Conservation (phyloP, 768 basidiomycete species). For the Pleurotus tuoliensis region DNA sequence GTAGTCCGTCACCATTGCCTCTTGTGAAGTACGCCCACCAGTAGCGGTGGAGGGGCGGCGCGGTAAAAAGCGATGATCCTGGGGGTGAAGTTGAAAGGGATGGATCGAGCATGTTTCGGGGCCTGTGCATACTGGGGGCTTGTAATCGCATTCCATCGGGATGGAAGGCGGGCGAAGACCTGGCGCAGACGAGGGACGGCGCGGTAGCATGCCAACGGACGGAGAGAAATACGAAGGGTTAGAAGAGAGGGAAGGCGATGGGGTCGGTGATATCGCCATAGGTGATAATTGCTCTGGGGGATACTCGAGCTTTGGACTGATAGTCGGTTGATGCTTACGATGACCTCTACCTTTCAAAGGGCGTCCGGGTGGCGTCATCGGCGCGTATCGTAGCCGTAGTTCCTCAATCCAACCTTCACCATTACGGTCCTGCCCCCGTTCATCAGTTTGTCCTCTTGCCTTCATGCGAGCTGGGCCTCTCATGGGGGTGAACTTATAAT, state of each 20-base stretch:
- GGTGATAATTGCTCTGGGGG: not conserved
- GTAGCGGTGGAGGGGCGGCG: conserved; percentile 32
- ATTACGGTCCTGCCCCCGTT: conserved; percentile 13
- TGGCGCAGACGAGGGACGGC: conserved; percentile 3
- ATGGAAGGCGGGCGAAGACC: conserved; percentile 9
- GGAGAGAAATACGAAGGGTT: not conserved
- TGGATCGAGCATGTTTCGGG: conserved; percentile 10
- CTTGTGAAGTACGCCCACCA: conserved; percentile 7
- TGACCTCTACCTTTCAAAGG: not conserved
- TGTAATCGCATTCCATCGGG: conserved; percentile 11
- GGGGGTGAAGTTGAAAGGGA: conserved; percentile 19
- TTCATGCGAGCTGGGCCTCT: conserved; percentile 30
- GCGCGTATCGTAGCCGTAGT: not conserved
- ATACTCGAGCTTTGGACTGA: not conserved
- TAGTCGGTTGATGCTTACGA: not conserved
- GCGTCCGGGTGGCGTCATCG: not conserved
- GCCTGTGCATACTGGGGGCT: conserved; percentile 14
- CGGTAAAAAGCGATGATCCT: conserved; percentile 16
- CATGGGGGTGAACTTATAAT: conserved; percentile 59
- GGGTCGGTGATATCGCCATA: not conserved
- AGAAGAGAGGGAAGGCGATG: conserved; percentile 1
- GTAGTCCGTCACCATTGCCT: not conserved
- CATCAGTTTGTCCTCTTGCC: conserved; percentile 19
- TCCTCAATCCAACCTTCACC: conserved; percentile 25
- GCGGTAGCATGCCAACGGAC: not conserved